Evolutionary conservation across 2,329 filamentous ascomycete species (phyloP).

Genomic region (Colletotrichum musae): DNA sequence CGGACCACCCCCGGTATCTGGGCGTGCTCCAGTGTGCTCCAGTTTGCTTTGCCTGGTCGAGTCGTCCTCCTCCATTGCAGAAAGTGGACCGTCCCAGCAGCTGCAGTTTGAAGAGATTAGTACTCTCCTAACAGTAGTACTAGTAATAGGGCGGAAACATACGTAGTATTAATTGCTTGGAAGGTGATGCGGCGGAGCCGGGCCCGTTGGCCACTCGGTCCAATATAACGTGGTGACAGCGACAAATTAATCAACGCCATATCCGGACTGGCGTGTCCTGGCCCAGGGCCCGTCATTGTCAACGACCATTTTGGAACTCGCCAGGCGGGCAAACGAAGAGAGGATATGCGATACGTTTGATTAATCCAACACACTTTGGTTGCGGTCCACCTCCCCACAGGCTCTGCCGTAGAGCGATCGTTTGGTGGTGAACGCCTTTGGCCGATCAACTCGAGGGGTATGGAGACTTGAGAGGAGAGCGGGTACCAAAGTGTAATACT

Average conservation of each 20-base stretch:
- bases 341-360: no score
- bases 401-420: slow-evolving; percentile 28
- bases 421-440: slow-evolving; percentile 27
- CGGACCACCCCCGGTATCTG: slow-evolving; percentile 14
- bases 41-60: neutral
- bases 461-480: slow-evolving; percentile 18
- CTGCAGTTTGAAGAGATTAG: no score
- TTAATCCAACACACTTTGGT: neutral
- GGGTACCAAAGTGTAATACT: neutral
- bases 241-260: no score
- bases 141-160: no score
- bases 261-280: no score
- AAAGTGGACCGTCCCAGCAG: slow-evolving; percentile 12
- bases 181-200: slow-evolving; percentile 15
- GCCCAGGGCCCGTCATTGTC: no score
- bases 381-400: slow-evolving; percentile 25
- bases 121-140: neutral
- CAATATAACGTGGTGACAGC: no score
- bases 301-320: no score
- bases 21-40: slow-evolving; percentile 18
- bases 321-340: no score
- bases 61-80: slow-evolving; percentile 12
- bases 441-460: slow-evolving; percentile 18
- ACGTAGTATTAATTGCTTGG: neutral
- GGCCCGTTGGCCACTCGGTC: neutral